Evolutionary conservation across 2,329 filamentous ascomycete genomes (phyloP), one percentile per base, ranked within the genome.

Genomic region (Thelonectria rubi): DNA sequence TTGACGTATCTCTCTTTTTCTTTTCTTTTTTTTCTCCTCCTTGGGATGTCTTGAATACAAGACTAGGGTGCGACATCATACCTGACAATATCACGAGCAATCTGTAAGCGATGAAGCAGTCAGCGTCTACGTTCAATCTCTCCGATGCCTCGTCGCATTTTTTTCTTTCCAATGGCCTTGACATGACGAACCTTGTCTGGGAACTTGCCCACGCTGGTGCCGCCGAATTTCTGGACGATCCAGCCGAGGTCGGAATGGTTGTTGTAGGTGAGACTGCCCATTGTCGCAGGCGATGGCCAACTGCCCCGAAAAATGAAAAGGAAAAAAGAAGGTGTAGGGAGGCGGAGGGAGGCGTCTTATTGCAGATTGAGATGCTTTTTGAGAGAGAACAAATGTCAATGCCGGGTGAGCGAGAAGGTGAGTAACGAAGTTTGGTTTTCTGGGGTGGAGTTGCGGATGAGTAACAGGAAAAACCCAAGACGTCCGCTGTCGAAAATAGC

Each of bases 191-290:
- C 83, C 79, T 90, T 90, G 69, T 87, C 85, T 54, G 94, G 90
- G 72, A 97, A 97, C 80, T 98, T 98, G 71, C 94, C 95, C 53
- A 98, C 91, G 74, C 92, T 97, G 54, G 94, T 99, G 53, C 94
- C 94, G 65, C 94, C 94, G 77, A 97, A 97, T 79, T 97, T 97
- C 77, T 97, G 93, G 52, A 97, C 91, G 30, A 97, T 84, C 94
- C 93, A 97, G 68, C 83, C 83, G 66, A 82, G 80, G 48, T 72
- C 70, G 56, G 75, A 72, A 50, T 74, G 69, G 67, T 81, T 81
- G 66, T 65, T 71, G 62, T 73, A 65, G 42, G 70, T 69, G 15
- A 72, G 72, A 63, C 72, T 73, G 56, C 72, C 76, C 77, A 78
- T 78, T 45, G 46, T 58, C 60, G 65, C 49, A 42, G 21, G 40